Conservation (phyloP, 2,329 filamentous ascomycete species). For the Colletotrichum cereale region DNA sequence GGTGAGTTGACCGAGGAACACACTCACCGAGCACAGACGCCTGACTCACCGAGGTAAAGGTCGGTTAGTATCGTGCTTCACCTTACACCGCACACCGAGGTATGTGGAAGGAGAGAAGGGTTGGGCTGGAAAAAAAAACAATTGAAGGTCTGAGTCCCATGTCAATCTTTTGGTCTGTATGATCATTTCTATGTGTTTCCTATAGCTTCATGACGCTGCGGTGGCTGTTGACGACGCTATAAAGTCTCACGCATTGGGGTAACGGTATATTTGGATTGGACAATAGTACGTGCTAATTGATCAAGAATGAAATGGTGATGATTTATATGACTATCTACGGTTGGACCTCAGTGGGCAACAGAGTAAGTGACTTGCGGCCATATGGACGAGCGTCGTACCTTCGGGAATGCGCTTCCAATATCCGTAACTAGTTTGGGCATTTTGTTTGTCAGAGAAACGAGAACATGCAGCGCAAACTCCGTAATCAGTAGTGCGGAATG, state of each 20-base stretch:
- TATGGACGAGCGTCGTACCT: background rate
- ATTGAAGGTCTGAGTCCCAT: background rate
- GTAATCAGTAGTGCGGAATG: no score
- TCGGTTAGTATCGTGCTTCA: background rate
- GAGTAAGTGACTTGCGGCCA: background rate
- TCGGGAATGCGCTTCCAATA: background rate
- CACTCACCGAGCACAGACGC: slow-evolving; percentile 5
- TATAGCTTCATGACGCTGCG: background rate
- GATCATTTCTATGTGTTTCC: background rate
- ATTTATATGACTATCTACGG: background rate
- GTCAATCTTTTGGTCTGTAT: background rate
- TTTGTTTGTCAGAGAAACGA: background rate
- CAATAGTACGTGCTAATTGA: background rate
- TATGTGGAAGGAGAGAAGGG: no score
- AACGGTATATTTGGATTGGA: no score
- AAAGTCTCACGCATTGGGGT: background rate
- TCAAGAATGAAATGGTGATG: background rate
- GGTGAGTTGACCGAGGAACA: background rate
- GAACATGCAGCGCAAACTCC: background rate
- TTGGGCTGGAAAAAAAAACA: background rate
- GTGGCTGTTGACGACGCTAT: background rate
- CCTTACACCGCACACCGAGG: slow-evolving; percentile 19
- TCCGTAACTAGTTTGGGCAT: no score
- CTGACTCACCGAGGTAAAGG: background rate
- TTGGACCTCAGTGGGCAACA: background rate